Evolutionary conservation across 192 early-diverging fungal species (phyloP).

Genomic region (Helicostylum pulchrum): DNA sequence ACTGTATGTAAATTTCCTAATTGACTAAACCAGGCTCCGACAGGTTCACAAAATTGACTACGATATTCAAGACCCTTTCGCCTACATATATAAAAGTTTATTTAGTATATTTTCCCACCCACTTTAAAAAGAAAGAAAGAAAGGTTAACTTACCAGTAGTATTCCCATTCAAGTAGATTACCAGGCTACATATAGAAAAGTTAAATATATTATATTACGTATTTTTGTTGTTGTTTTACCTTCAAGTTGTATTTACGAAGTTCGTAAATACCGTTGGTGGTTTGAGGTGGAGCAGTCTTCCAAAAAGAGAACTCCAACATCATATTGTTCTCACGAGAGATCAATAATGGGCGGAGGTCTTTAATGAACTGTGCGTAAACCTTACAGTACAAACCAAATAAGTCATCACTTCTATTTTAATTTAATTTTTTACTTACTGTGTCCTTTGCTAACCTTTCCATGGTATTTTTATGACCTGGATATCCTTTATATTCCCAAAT

Average conservation of each 20-base stretch:
- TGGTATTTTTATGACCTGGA: conserved; percentile 69
- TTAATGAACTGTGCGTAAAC: conserved; percentile 61
- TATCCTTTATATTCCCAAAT: conserved; percentile 96
- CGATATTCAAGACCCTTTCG: conserved; percentile 84
- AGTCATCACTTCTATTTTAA: not conserved
- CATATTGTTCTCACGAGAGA: conserved; percentile 74
- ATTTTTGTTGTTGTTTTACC: conserved; percentile 27
- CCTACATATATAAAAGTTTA: conserved; percentile 39
- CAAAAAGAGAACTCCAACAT: conserved; percentile 94
- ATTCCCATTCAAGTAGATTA: conserved; percentile 88
- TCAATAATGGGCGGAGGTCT: conserved; percentile 66
- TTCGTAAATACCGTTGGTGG: conserved; percentile 85
- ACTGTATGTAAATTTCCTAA: conserved; percentile 82
- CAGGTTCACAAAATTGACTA: conserved; percentile 82
- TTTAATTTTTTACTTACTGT: conserved; percentile 44
- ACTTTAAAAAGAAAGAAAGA: not conserved
- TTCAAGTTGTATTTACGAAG: conserved; percentile 83
- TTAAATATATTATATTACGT: not conserved
- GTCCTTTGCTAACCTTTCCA: conserved; percentile 57
- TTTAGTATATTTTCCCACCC: not conserved
- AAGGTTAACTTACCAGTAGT: conserved; percentile 71
- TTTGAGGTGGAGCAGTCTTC: conserved; percentile 73
- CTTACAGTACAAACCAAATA: conserved; percentile 30
- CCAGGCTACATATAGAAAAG: conserved; percentile 62
- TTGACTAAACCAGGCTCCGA: conserved; percentile 97